Evolutionary conservation across 2,329 filamentous ascomycete species (phyloP), one percentile per base, ranked within the genome.

Genomic region (Penicillium sp.): DNA sequence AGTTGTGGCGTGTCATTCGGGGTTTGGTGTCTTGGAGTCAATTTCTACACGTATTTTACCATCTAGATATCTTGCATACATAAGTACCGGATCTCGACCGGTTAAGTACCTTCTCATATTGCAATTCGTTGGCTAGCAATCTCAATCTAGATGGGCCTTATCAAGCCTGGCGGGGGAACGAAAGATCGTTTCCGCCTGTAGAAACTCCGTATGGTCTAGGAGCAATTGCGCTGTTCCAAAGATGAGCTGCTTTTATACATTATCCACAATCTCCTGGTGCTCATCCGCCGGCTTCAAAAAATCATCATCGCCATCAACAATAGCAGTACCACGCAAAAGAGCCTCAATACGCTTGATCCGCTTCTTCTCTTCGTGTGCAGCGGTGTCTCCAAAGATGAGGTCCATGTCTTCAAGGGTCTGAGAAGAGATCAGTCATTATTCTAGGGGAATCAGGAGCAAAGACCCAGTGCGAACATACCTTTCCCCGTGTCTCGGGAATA

Each of bases 321-420:
- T 42, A 9, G 57, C 58, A 4, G 66, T 64, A 14, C 68, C 69
- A 7, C 70, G 67, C 27, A 76, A 54, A 35, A 74, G 65, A 6
- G 67, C 66, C 56, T 77, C 74, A 14, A 76, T 75, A 18, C 69
- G 67, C 42, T 71, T 69, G 47, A 75, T 73, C 26, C 72, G 68
- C 51, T 69, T 59, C 57, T 74, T 71, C 52, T 75, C 73, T 57
- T 75, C 68, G 26, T 75, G 66, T 1, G 70, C 71, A 15, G 64
- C 65, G 1, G 67, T 74, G 47, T 77, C 75, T 2, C 72, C 72
- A 52, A 77, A 77, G 31, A 76, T 74, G 35, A 73, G 73, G 43
- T 84, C 81, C 76, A 85, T 82, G 56, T 85, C 77, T 65, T 85
- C 82, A 12, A 85, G 75, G 5, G 77, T 84, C 61, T 73, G 35